Percentiles rank a stretch among this genome's conserved stretches.
These are phyloP conservation scores for Fusarium verrucosum DNA, from an alignment of 2,329 filamentous ascomycete species.

Conservation along the genomic window DNA sequence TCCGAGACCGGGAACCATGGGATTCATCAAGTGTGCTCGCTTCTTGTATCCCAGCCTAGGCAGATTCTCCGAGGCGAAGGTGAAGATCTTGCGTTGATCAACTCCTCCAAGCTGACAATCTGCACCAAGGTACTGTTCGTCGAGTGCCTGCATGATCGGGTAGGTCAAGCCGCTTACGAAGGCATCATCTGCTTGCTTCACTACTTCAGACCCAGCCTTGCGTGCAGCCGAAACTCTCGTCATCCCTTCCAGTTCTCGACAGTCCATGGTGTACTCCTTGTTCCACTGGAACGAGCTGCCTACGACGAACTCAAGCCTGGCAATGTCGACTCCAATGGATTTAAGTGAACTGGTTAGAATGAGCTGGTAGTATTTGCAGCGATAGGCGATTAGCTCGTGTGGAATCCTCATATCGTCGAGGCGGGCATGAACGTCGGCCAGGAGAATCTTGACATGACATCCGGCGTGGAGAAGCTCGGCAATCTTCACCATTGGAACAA, in stretches of 20 bases:
- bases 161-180: background rate
- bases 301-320: background rate
- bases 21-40: background rate
- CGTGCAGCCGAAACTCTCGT: rapidly evolving
- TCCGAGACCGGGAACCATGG: background rate
- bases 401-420: background rate
- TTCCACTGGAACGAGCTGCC: background rate
- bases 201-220: background rate
- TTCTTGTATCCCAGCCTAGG: background rate
- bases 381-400: rapidly evolving
- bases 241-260: background rate
- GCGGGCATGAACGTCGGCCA: background rate
- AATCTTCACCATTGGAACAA: background rate
- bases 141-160: background rate
- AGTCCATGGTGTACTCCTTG: background rate
- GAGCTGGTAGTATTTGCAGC: background rate
- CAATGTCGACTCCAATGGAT: background rate
- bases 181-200: background rate
- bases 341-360: background rate
- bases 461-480: background rate
- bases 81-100: background rate
- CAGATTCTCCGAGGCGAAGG: background rate
- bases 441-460: background rate
- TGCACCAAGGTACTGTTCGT: background rate
- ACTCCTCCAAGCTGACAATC: background rate